Base-by-base conservation (phyloP, 2,329 filamentous ascomycete species). In the Emergomyces pasteurianus region DNA sequence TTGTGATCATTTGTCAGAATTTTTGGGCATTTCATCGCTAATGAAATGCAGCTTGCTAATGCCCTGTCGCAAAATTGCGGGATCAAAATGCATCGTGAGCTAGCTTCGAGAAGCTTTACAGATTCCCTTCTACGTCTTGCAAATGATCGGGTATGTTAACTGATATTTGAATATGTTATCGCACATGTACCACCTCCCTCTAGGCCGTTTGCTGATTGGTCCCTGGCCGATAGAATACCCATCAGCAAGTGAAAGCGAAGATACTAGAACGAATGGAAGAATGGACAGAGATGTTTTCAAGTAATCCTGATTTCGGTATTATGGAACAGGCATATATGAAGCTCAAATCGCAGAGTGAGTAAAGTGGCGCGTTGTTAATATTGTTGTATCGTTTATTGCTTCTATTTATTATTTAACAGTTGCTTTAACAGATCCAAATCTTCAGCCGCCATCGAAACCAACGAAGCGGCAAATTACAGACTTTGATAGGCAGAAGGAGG, bases 201-300 rank as follows among this genome's bases (percentile, higher is more conserved):
- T 7, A 34, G 28, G 43, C 18, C 18, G 34, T 62, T 47, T 55
- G 40, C 28, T n/a, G 18, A 49, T n/a, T 26, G 49, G 23, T 23
- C 31, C 21, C 3, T 18, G 40, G 18, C 31, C 54, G 38, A 9
- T 60, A 84, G 77, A 99, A 95, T 74, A 96, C 92, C 58, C 94
- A 97, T 74, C 87, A 88, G 72, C 90, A 96, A 74, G 94, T 99
- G 72, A 97, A 97, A 77, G 85, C 90, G 65, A 97, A 96, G 82
- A 96, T 99, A 66, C 77, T 97, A 62, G 92, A 97, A 79, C 86
- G 92, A 67, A 97, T 97, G 90, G 87, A 89, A 73, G 90, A 92
- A 65, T 99, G 94, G 94, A 86, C 88, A 61, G 89, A 94, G 69
- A 95, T 96, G 89, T 97, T 97, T 73, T 83, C 84, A 68, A 86